Evolutionary conservation across 2,329 filamentous ascomycete genomes (phyloP), one percentile per base, ranked within the genome.

Genomic region (Calonectria leucothoes): DNA sequence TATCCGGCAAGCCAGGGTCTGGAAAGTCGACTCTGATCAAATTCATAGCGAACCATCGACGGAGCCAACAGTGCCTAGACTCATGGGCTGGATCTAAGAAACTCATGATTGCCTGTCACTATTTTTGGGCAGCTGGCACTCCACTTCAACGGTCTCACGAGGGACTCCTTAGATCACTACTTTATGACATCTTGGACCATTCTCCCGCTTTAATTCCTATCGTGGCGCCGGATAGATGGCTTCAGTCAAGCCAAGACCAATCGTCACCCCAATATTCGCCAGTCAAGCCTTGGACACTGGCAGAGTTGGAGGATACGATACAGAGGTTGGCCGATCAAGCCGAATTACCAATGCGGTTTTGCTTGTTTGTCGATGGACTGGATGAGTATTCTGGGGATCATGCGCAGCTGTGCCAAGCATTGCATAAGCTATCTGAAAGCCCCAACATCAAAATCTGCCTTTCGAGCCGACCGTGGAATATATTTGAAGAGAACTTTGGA

Each of bases 1-100:
- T 84, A 11, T 80, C 78, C 11, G 83, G 82, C 1, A 83, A 86
- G 49, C 81, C 85, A 8, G 85, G 85, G 1, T 83, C 83, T 0
- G 70, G 70, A 15, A 72, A 72, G 25, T 72, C 70, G 2, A 69
- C 70, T 15, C 35, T 73, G 20, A 73, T 73, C 63, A 73, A 70
- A 29, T 73, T 73, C 27, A 29, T 73, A 8, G 42, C 71, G 4
- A 64, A 64, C 29, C 39, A 73, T 39, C 23, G 15, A 14, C 25
- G 23, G n/a, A 70, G 67, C 15, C n/a, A 20, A 15, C 10, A 51
- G 23, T 48, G 27, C 31, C 51, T 66, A 2, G 23, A 39, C 5
- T 6, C 27, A 6, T 73, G 59, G 66, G 17, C 71, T 33, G 27
- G 25, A 42, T 45, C 71, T 0, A 25, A 29, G 8, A 45, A 37